Conservation (phyloP, 148 eudicot species). For the Nyssa sinensis region DNA sequence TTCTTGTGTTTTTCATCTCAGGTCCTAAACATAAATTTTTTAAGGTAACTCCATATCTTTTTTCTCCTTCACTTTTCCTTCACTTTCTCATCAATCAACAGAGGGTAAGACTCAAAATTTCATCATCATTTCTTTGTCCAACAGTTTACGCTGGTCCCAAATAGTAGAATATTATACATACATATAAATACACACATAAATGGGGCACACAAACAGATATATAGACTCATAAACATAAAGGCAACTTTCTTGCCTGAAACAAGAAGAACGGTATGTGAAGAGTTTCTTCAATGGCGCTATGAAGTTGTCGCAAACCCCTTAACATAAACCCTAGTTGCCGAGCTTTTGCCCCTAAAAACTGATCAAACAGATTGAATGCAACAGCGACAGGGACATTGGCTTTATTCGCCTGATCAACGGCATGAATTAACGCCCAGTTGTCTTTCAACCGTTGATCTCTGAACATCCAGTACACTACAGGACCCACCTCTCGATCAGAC, state of each 20-base stretch:
- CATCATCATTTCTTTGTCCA: neutral
- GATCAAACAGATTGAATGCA: conserved; percentile 79
- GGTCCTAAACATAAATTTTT: neutral
- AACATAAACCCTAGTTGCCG: conserved; percentile 88
- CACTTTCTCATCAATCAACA: conserved; percentile 1
- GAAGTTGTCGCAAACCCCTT: conserved; percentile 61
- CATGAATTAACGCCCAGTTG: conserved; percentile 96
- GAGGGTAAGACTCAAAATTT: neutral
- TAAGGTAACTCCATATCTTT: neutral
- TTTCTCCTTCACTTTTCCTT: neutral
- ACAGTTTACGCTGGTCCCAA: neutral
- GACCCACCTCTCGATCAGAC: conserved; percentile 33
- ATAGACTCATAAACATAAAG: neutral
- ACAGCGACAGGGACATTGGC: conserved; percentile 69
- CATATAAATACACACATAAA: neutral
- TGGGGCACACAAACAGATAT: neutral
- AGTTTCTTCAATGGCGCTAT: conserved; percentile 26
- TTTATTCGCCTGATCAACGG: conserved; percentile 78
- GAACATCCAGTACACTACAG: conserved; percentile 99
- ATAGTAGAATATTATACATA: neutral
- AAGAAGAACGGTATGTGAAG: conserved; percentile 72
- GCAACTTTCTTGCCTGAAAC: conserved; percentile 43
- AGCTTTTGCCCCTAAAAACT: conserved; percentile 84
- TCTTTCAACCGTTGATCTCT: conserved; percentile 90
- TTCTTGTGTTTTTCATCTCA: neutral